Evolutionary conservation across 2,329 filamentous ascomycete genomes (phyloP), one percentile per base, ranked within the genome.

Genomic region (Ophiostoma ips): DNA sequence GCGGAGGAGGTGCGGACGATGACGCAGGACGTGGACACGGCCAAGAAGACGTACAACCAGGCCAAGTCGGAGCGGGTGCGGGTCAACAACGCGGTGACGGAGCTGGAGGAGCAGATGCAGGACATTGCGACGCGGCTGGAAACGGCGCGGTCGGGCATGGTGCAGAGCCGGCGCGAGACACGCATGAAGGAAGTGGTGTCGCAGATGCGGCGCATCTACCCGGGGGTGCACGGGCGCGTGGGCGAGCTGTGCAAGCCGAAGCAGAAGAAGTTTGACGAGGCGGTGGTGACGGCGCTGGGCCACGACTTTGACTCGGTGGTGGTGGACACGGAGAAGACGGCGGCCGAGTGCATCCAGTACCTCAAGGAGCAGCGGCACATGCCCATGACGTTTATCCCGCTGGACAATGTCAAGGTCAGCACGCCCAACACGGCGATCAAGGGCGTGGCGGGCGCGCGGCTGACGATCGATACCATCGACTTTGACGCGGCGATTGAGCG

Each of bases 381-480:
- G 7, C 87, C 89, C 52, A 87, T 92, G 67, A 95, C 87, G 1
- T 96, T 98, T 64, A 89, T 96, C 55, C 92, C 92, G 1, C 74
- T 98, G 16, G 92, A 98, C 70, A 95, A 94, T 48, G 95, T 98
- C 64, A 94, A 96, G 61, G 89, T 95, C 62, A 89, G 87, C 63
- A 81, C 87, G 11, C 79, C 92, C 52, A 94, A 94, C 62, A 85
- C 87, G 5, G 89, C 87, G 53, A 72, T 98, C 56, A 95, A 95
- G 66, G 87, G 88, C 28, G 83, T 95, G 63, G 76, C 86, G 50
- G 84, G 86, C 36, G 87, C 85, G 65, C 81, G 90, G 8, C 76
- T 95, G 52, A 94, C 90, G 0, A 94, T 98, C 55, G 92, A 98
- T 63, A 94, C 88, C 0, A 90, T 98, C 58, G 88, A 95, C 61